phyloP scores from a whole-genome alignment of 257 asterid genomes.

The Salvia splendens region DNA sequence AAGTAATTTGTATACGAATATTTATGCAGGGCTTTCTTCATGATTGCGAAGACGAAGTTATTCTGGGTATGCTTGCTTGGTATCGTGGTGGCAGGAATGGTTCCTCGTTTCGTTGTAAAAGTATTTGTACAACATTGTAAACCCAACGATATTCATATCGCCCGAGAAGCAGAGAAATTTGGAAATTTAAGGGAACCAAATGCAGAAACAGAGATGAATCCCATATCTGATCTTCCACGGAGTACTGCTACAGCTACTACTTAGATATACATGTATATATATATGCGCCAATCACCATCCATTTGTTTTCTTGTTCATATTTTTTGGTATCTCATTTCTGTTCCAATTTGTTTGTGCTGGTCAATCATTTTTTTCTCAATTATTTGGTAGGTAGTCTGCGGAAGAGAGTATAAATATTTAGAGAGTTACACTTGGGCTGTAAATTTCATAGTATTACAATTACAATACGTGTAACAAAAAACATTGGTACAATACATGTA shows the following conservation, averaged over 20 bases:
- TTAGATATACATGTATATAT: not conserved
- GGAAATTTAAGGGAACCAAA: conserved; percentile 33
- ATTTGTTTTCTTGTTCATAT: not conserved
- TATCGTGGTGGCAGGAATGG: conserved; percentile 56
- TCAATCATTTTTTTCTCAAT: conserved; percentile 24
- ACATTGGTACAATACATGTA: conserved; percentile 26
- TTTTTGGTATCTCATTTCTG: conserved; percentile 11
- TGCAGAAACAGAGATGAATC: conserved; percentile 70
- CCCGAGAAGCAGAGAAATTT: conserved; percentile 77
- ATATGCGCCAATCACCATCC: not conserved
- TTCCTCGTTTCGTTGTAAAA: conserved; percentile 81
- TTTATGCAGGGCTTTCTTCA: conserved; percentile 82
- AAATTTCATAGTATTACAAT: conserved; percentile 43
- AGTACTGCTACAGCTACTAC: conserved; percentile 20
- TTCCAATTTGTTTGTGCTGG: conserved; percentile 37
- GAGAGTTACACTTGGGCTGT: conserved; percentile 46
- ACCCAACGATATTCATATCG: conserved; percentile 75
- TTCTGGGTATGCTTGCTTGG: conserved; percentile 85
- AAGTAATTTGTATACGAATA: not conserved
- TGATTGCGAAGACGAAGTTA: conserved; percentile 52
- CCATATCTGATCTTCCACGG: conserved; percentile 42
- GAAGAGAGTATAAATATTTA: conserved; percentile 34
- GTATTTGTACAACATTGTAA: conserved; percentile 41
- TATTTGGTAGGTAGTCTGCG: conserved; percentile 20
- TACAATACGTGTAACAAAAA: conserved; percentile 25